phyloP scores from a whole-genome alignment of 805 yeast genomes.

The Metschnikowia anglica region DNA sequence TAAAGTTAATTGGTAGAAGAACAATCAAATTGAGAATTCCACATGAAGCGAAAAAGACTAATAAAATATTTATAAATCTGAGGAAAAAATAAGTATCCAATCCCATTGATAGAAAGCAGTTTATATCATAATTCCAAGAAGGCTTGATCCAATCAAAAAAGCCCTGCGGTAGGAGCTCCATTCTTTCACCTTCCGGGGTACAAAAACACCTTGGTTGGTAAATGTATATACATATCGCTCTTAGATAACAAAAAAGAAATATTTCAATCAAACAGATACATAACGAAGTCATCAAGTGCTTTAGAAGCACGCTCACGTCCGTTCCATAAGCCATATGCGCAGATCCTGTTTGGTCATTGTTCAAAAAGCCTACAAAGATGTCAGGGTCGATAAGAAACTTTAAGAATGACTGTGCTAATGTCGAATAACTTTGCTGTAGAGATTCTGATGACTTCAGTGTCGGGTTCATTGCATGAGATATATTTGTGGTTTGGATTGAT shows the following conservation, averaged over 20 bases:
- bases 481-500: neutral
- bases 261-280: conserved; percentile 56
- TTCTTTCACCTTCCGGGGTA: conserved; percentile 41
- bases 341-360: conserved; percentile 54
- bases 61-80: conserved; percentile 54
- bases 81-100: conserved; percentile 74
- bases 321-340: conserved; percentile 62
- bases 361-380: conserved; percentile 40
- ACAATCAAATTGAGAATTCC: conserved; percentile 57
- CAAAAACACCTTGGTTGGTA: conserved; percentile 57
- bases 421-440: conserved; percentile 24
- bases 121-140: conserved; percentile 38
- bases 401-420: conserved; percentile 29
- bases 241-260: conserved; percentile 36
- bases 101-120: conserved; percentile 52
- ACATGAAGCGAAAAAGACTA: conserved; percentile 50
- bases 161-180: conserved; percentile 39
- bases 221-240: conserved; percentile 34
- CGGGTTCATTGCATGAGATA: neutral
- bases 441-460: neutral
- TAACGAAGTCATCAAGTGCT: conserved; percentile 55
- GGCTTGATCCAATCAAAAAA: conserved; percentile 59
- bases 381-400: conserved; percentile 29
- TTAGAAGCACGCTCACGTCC: conserved; percentile 53
- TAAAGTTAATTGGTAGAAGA: conserved; percentile 61